Evolutionary conservation across 129 eudicot genomes (phyloP).

Genomic region (Pulicaria dysenterica): DNA sequence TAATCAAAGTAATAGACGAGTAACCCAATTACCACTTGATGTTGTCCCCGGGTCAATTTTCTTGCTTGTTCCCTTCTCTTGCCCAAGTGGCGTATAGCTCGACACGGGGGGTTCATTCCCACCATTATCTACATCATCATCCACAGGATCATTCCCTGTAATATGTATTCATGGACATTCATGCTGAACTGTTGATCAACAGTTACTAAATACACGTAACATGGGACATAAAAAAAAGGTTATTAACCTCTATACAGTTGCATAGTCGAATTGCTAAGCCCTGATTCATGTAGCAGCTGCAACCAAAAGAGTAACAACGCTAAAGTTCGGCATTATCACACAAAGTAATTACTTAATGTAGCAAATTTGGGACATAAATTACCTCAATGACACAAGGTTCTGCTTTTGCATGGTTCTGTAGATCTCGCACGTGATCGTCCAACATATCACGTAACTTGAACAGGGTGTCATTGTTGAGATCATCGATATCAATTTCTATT

Average conservation of each 20-base stretch:
- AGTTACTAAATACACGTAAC: neutral
- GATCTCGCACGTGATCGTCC: slow-evolving; percentile 56
- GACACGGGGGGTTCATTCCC: slow-evolving; percentile 80
- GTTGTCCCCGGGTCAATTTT: slow-evolving; percentile 39
- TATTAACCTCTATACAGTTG: slow-evolving; percentile 65
- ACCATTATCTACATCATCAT: slow-evolving; percentile 71
- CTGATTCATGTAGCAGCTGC: slow-evolving; percentile 79
- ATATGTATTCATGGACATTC: slow-evolving; percentile 12
- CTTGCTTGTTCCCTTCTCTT: slow-evolving; percentile 42
- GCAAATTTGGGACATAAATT: neutral
- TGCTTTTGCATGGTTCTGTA: slow-evolving; percentile 43
- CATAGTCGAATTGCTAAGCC: slow-evolving; percentile 87
- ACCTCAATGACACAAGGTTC: slow-evolving; percentile 89
- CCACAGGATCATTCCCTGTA: slow-evolving; percentile 54
- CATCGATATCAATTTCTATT: slow-evolving; percentile 84
- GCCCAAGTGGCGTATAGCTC: slow-evolving; percentile 61
- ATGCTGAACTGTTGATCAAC: slow-evolving; percentile 20
- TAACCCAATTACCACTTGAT: slow-evolving; percentile 41
- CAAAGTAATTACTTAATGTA: neutral
- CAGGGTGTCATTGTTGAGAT: slow-evolving; percentile 56
- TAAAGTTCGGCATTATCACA: slow-evolving; percentile 9
- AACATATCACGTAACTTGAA: slow-evolving; percentile 57
- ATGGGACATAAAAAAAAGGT: neutral
- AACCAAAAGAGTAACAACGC: slow-evolving; percentile 1
- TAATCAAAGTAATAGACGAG: slow-evolving; percentile 1